Conservation (phyloP, 164 flowering plant species). For the Brasenia schreberi region DNA sequence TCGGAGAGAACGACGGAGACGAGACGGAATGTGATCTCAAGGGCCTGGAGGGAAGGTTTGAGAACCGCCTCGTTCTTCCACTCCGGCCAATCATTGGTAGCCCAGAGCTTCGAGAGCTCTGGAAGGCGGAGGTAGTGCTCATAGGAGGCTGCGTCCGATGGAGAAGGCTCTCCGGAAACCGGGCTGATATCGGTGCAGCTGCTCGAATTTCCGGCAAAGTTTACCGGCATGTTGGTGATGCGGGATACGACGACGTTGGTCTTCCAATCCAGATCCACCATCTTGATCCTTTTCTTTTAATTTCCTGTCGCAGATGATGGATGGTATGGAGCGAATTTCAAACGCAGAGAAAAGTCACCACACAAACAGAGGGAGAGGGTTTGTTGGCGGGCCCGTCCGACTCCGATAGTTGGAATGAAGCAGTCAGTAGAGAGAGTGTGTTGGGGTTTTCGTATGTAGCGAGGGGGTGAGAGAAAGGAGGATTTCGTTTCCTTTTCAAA, state of each 20-base stretch:
- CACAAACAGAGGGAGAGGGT: too few relatives aligned
- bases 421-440: too few relatives aligned
- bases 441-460: too few relatives aligned
- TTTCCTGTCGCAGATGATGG: neutral
- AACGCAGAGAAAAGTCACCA: neutral
- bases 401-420: too few relatives aligned
- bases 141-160: constrained; percentile 44
- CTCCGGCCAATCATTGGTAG: constrained; percentile 35
- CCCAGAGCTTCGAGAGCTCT: constrained; percentile 54
- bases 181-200: constrained; percentile 60
- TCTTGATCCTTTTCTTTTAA: neutral
- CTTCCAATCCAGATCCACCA: neutral
- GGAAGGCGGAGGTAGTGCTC: constrained; percentile 65
- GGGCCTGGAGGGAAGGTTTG: constrained; percentile 65
- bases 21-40: constrained; percentile 83
- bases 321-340: neutral
- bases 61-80: constrained; percentile 59
- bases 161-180: constrained; percentile 9
- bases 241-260: too few relatives aligned
- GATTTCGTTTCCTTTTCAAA: too few relatives aligned
- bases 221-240: neutral
- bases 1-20: constrained; percentile 59
- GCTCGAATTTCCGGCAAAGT: neutral
- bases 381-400: too few relatives aligned
- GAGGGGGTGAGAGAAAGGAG: too few relatives aligned